Evolutionary conservation across 2,329 filamentous ascomycete genomes (phyloP).

Genomic region (Arachnopeziza araneosa): DNA sequence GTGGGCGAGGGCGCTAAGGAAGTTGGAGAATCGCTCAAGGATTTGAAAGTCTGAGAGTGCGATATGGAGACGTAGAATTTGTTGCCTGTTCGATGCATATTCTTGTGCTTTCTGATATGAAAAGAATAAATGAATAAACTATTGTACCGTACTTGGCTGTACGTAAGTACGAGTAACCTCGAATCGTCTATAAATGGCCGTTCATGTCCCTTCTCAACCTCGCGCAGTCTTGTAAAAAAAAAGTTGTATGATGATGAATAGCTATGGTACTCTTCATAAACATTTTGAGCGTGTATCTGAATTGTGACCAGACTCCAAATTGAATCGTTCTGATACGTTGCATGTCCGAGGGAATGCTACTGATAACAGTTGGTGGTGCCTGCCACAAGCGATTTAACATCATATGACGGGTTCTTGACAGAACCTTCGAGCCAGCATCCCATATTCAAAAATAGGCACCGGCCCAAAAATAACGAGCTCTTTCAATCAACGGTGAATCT

Average conservation of each 20-base stretch:
- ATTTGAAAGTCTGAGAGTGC: slow-evolving; percentile 22
- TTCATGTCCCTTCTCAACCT: too few species aligned
- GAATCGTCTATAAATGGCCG: too few species aligned
- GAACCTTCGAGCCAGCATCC: background rate
- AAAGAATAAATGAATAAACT: background rate
- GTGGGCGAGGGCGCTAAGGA: slow-evolving; percentile 22
- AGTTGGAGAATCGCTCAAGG: slow-evolving; percentile 34
- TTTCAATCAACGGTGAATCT: background rate
- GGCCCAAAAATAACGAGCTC: too few species aligned
- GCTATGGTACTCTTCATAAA: too few species aligned
- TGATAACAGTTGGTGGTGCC: background rate
- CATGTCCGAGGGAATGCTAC: background rate
- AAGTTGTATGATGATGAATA: too few species aligned
- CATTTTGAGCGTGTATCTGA: too few species aligned
- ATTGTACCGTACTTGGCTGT: too few species aligned
- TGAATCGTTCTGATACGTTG: background rate
- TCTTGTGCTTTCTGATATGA: background rate
- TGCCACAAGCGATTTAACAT: background rate
- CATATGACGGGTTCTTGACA: background rate
- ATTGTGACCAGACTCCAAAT: too few species aligned
- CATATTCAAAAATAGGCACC: background rate
- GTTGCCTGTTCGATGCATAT: background rate
- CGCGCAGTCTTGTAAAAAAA: too few species aligned
- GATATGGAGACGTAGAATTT: background rate
- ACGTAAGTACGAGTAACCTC: too few species aligned